phyloP scores from a whole-genome alignment of 371 early-diverging fungal genomes.

The Mucor piriformis region DNA sequence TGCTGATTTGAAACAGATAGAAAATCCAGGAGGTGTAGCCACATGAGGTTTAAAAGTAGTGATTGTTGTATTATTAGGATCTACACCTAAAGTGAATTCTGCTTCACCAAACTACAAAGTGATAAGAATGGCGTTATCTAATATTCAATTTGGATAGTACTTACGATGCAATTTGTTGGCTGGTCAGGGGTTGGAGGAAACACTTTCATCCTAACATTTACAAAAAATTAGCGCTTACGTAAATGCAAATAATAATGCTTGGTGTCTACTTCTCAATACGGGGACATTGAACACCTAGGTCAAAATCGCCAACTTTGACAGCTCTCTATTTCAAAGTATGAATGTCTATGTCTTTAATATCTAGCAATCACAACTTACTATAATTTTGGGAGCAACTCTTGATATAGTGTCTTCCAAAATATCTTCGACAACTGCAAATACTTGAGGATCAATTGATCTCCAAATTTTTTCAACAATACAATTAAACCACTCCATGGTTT shows the following conservation, averaged over 20 bases:
- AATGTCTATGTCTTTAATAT: too few species aligned
- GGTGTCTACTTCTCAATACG: slow-evolving; percentile 33
- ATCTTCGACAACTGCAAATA: slow-evolving; percentile 30
- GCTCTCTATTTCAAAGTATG: slow-evolving; percentile 22
- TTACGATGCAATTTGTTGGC: slow-evolving; percentile 3
- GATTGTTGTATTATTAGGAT: slow-evolving; percentile 13
- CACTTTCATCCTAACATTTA: neutral
- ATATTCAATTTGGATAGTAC: too few species aligned
- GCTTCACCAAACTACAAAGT: slow-evolving; percentile 34
- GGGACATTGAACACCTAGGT: slow-evolving; percentile 38
- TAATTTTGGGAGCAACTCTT: slow-evolving; percentile 26
- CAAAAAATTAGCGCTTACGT: neutral
- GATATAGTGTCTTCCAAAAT: slow-evolving; percentile 36
- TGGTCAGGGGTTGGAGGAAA: slow-evolving; percentile 3
- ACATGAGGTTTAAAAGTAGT: neutral
- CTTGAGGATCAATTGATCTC: slow-evolving; percentile 36
- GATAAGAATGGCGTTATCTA: too few species aligned
- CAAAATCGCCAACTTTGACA: slow-evolving; percentile 32
- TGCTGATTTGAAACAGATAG: slow-evolving; percentile 39
- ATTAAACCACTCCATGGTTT: slow-evolving; percentile 47
- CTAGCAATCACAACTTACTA: slow-evolving; percentile 22
- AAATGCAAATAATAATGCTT: neutral
- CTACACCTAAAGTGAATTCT: slow-evolving; percentile 29
- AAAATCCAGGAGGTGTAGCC: slow-evolving; percentile 32
- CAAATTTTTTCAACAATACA: slow-evolving; percentile 35